Evolutionary conservation across 1,284 basidiomycete species (phyloP), one percentile per base, ranked within the genome.

Genomic region (Trichosporon asahii): DNA sequence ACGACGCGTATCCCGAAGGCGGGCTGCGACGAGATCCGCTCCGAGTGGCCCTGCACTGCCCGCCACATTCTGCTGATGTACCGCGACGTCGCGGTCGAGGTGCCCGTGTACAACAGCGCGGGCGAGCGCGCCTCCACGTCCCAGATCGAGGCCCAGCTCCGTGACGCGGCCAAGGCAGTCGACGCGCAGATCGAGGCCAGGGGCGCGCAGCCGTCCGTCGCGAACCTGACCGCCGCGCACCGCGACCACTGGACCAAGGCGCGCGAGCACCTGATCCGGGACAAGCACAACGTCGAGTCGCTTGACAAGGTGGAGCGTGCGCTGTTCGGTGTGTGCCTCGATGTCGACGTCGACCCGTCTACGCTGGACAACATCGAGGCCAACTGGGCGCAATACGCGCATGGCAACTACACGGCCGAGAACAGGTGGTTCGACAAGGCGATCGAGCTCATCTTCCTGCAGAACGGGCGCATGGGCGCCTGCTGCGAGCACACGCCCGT

Each of bases 381-480:
- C 21, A 70, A 65, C 66, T 70, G 69, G 69, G 29, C n/a, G 21
- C 60, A 53, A 12, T 67, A 65, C 66, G 64, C 63, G 40, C 69
- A 70, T 49, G 65, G 65, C 57, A 35, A 61, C 25, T 46, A 66
- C 65, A 57, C 63, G 11, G 66, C 66, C 23, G 31, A 23, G 29
- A 70, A 70, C 69, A 46, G 69, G 23, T 70, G 69, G 69, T 70
- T 70, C 25, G 69, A 70, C 66, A 70, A 70, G 70, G 70, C 70
- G 40, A 68, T 71, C 60, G 55, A 65, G 65, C 64, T 71, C 65
- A 65, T 71, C 60, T 68, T 71, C 46, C 70, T 71, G 11, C 70
- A 44, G 25, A 71, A 66, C 60, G 70, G 70, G 9, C 70, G 70
- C 64, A 68, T 71, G 66, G 70, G 70, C 46, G 70, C 67, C 29